phyloP scores from a whole-genome alignment of 805 yeast species.

The Torulaspora indica region DNA sequence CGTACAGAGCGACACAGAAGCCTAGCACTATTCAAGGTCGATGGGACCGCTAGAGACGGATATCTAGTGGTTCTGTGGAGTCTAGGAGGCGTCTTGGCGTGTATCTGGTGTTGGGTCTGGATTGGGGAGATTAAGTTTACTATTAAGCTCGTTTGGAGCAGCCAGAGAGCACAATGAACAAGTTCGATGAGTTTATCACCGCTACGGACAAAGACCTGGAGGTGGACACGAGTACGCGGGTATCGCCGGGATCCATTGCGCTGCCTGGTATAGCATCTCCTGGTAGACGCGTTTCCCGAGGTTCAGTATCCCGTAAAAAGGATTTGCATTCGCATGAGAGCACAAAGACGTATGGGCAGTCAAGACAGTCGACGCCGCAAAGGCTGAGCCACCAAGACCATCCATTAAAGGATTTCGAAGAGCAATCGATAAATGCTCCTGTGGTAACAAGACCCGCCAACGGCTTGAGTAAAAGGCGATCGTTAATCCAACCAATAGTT shows the following conservation, averaged over 20 bases:
- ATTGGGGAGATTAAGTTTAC: neutral
- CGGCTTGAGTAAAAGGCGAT: conserved; percentile 23
- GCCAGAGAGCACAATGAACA: conserved; percentile 18
- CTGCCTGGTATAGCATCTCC: conserved; percentile 10
- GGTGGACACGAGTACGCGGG: conserved; percentile 37
- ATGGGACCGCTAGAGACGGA: neutral
- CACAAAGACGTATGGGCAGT: conserved; percentile 12
- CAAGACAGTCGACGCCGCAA: conserved; percentile 22
- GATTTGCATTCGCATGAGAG: neutral
- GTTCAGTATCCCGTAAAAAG: neutral
- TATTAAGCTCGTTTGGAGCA: neutral
- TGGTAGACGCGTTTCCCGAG: conserved; percentile 1
- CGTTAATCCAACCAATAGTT: conserved; percentile 29
- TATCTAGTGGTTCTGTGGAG: neutral
- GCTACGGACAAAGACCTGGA: conserved; percentile 34
- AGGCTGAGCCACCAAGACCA: conserved; percentile 19
- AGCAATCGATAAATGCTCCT: neutral
- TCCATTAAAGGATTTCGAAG: conserved; percentile 14
- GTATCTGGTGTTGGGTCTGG: neutral
- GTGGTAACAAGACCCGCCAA: conserved; percentile 13
- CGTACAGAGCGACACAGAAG: conserved; percentile 1
- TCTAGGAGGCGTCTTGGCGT: neutral
- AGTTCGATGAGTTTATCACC: conserved; percentile 38
- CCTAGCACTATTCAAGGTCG: neutral
- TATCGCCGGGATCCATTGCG: conserved; percentile 15